Evolutionary conservation across 2,329 filamentous ascomycete species (phyloP), one percentile per base, ranked within the genome.

Genomic region (Aspergillus melleus): DNA sequence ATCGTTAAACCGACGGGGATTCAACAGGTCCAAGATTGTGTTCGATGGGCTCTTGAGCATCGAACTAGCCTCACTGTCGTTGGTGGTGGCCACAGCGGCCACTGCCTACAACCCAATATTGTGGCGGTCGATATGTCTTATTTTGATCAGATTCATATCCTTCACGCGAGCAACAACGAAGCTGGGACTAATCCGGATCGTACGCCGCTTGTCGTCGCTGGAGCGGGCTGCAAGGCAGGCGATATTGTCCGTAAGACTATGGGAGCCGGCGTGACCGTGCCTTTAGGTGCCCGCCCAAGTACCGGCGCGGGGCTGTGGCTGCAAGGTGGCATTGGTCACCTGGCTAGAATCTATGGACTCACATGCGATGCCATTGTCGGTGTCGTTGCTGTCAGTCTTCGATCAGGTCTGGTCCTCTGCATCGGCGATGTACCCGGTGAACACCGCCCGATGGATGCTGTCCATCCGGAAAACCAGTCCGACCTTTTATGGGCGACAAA

Each of bases 301-400:
- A 85, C 89, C 26, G 86, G 87, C 2, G 81, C 84, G 0, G 87
- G 87, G 0, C 64, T 86, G 14, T 88, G 85, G 84, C 75, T 89
- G 51, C 86, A 89, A 75, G 87, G 87, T 46, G 86, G 86, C 55
- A 86, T 89, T 52, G 86, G 86, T 2, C 85, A 88, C 63, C 74
- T 87, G n/a, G 67, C 81, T 39, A 77, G 86, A 59, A 57, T 78
- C 9, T 71, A 86, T 62, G 86, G 86, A 1, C 83, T 89, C 12
- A 62, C 84, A 2, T 88, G 84, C 63, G 86, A 89, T 63, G 69
- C 80, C 49, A 83, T 89, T 50, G 69, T 88, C n/a, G 86, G 86
- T 62, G 86, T 83, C 20, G 79, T 88, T 2, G 12, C 88, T 26
- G 80, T 88, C 70, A 82, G 80, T 63, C 79, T 84, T 55, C 67